Evolutionary conservation across 148 eudicot species (phyloP).

Genomic region (Cornus controversa): DNA sequence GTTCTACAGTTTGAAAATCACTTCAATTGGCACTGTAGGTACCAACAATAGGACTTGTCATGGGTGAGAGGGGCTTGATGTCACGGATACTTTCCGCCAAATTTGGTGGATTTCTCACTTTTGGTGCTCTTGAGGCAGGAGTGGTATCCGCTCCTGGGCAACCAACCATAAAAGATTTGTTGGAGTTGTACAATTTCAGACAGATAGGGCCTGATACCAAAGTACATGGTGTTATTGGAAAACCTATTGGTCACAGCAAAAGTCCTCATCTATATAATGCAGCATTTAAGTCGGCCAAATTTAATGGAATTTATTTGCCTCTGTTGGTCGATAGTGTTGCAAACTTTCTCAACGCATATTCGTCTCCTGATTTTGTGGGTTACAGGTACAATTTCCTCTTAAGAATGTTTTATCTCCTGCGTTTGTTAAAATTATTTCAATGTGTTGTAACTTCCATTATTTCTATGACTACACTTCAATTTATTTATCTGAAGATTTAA

Average conservation of each 20-base stretch:
- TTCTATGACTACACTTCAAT: too few relatives aligned
- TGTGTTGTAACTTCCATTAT: not conserved
- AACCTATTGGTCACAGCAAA: conserved; percentile 81
- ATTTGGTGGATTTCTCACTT: conserved; percentile 78
- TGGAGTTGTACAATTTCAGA: conserved; percentile 68
- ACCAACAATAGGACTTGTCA: conserved; percentile 73
- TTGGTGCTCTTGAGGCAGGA: conserved; percentile 60
- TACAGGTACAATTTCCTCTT: conserved; percentile 44
- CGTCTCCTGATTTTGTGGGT: conserved; percentile 70
- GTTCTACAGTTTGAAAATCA: not conserved
- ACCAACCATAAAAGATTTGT: conserved; percentile 58
- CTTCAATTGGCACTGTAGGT: conserved; percentile 37
- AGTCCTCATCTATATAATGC: conserved; percentile 61
- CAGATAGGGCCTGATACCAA: conserved; percentile 60
- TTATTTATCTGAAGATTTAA: too few relatives aligned
- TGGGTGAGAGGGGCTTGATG: conserved; percentile 74
- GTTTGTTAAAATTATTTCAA: not conserved
- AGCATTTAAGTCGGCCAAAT: conserved; percentile 54
- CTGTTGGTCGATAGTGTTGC: conserved; percentile 59
- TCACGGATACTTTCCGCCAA: conserved; percentile 71
- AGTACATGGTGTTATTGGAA: conserved; percentile 73
- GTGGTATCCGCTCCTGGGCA: conserved; percentile 79
- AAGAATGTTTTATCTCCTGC: not conserved
- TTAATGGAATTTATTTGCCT: conserved; percentile 64
- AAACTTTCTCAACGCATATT: conserved; percentile 57